Percentiles rank a stretch among this genome's conserved stretches.
phyloP scores from a whole-genome alignment of 2,329 filamentous ascomycete genomes.

The Xylaria sp. region DNA sequence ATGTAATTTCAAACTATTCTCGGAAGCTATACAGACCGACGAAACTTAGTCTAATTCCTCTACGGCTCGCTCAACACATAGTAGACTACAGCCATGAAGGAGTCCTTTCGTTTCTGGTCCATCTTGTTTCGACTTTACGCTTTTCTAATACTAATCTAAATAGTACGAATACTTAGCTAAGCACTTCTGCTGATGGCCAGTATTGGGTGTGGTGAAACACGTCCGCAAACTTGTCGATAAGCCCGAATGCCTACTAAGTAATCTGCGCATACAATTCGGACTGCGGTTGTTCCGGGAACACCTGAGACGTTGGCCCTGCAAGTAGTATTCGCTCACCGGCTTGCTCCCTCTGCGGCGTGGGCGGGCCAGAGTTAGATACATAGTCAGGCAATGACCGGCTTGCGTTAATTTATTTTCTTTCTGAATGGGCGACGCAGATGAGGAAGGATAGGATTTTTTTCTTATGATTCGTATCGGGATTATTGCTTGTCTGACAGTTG shows the following conservation, averaged over 20 bases:
- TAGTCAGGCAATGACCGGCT: no score
- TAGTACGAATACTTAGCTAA: neutral
- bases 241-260: no score
- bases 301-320: neutral
- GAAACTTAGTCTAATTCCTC: neutral
- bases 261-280: neutral
- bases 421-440: neutral
- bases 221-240: neutral
- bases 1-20: neutral
- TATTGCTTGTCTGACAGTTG: neutral
- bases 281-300: neutral
- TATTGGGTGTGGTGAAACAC: neutral
- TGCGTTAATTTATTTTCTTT: neutral
- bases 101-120: no score
- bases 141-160: neutral
- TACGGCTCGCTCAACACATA: neutral
- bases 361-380: neutral
- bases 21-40: neutral
- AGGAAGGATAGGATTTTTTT: neutral
- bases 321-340: slow-evolving; percentile 8
- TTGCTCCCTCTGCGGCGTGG: neutral
- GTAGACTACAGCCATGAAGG: no score
- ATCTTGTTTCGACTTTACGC: neutral
- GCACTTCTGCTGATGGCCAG: neutral
- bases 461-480: neutral